These are phyloP conservation scores for Pseudopediastrum boryanum DNA, from an alignment of 139 green algal genomes.

Conservation along the genomic window DNA sequence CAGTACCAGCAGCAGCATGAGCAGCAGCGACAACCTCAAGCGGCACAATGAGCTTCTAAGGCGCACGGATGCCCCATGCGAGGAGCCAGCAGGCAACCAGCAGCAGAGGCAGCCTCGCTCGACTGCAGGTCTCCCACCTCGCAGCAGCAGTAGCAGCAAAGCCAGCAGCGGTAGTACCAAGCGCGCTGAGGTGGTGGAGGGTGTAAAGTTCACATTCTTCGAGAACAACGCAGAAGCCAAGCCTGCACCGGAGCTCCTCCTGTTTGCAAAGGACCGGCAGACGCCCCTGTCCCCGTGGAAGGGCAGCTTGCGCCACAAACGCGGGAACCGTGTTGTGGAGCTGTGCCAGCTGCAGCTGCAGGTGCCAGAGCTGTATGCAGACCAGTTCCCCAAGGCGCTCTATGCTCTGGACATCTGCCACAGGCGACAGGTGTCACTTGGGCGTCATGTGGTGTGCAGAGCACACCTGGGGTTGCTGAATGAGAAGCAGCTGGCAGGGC, in stretches of 20 bases:
- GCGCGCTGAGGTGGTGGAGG: not conserved
- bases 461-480: not conserved
- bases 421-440: slow-evolving; percentile 24
- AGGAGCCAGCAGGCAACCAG: not conserved
- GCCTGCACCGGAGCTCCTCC: slow-evolving; percentile 22
- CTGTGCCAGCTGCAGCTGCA: slow-evolving; percentile 18
- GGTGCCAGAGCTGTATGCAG: slow-evolving; percentile 22
- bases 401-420: slow-evolving; percentile 23
- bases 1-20: slow-evolving; percentile 3
- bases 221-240: slow-evolving; percentile 9
- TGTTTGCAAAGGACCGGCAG: slow-evolving; percentile 20
- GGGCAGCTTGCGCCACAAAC: slow-evolving; percentile 26
- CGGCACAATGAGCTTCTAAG: too few species aligned
- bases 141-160: slow-evolving; percentile 2
- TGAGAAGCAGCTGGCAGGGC: slow-evolving; percentile 20
- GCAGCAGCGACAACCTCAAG: not conserved
- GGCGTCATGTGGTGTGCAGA: slow-evolving; percentile 31
- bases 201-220: slow-evolving; percentile 3
- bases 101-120: not conserved
- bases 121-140: not conserved
- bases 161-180: not conserved
- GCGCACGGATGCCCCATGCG: too few species aligned
- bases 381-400: slow-evolving; percentile 25
- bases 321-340: slow-evolving; percentile 16
- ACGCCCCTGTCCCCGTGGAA: slow-evolving; percentile 26